phyloP scores from a whole-genome alignment of 495 filamentous ascomycete genomes.

The Echria macrotheca region DNA sequence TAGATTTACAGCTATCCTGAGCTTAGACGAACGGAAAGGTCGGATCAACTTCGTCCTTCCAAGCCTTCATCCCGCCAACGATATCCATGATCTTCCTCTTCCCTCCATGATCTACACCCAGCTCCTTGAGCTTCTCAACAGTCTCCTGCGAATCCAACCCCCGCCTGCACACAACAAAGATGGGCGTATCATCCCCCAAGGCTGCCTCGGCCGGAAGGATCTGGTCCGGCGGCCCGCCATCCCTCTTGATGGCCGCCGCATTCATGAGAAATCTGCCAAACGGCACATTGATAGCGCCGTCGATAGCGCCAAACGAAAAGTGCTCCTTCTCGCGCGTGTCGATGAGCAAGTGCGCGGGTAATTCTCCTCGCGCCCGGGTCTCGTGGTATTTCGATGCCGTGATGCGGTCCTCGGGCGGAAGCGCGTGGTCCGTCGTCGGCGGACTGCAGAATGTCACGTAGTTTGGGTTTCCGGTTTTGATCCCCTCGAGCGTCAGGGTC shows the following conservation, averaged over 20 bases:
- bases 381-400: conserved; percentile 50
- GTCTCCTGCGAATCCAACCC: conserved; percentile 88
- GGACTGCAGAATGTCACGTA: conserved; percentile 76
- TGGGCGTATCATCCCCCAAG: conserved; percentile 27
- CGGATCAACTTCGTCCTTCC: conserved; percentile 71
- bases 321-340: conserved; percentile 83
- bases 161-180: conserved; percentile 78
- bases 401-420: conserved; percentile 58
- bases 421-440: neutral
- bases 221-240: conserved; percentile 1
- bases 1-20: too few relatives aligned
- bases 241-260: conserved; percentile 18
- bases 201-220: conserved; percentile 4
- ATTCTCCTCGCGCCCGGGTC: conserved; percentile 20
- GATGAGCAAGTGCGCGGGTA: conserved; percentile 51
- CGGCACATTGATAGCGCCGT: conserved; percentile 72
- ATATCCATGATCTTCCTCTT: conserved; percentile 68
- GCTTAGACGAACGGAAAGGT: conserved; percentile 59
- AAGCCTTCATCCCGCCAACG: conserved; percentile 74
- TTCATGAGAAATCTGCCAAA: conserved; percentile 52
- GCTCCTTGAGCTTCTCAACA: conserved; percentile 62
- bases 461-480: conserved; percentile 61
- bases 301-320: conserved; percentile 72
- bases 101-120: conserved; percentile 53
- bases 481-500: conserved; percentile 54